phyloP scores from a whole-genome alignment of 1,284 basidiomycete genomes.

The Ganoderma multipileum region DNA sequence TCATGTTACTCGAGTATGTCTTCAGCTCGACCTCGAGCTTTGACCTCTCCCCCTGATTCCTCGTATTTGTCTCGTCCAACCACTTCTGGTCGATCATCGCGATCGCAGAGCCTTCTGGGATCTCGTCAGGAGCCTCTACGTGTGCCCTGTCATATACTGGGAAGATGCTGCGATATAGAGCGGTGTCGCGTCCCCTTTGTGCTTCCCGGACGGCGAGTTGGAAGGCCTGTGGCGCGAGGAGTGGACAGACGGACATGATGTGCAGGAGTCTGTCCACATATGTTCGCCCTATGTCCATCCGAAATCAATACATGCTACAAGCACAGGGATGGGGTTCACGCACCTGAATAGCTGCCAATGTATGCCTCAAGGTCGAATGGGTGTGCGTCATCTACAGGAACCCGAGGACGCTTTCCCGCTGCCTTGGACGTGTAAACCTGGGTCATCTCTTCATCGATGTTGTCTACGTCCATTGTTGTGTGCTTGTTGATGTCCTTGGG shows the following conservation, averaged over 20 bases:
- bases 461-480: conserved; percentile 39
- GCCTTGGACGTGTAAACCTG: conserved; percentile 18
- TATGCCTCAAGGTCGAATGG: conserved; percentile 83
- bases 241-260: conserved; percentile 67
- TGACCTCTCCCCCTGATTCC: conserved; percentile 69
- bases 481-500: too few species aligned
- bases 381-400: conserved; percentile 72
- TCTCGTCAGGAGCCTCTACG: conserved; percentile 45
- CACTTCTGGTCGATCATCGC: conserved; percentile 63
- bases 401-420: conserved; percentile 34
- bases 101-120: conserved; percentile 56
- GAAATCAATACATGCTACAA: too few species aligned
- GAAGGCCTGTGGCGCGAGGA: conserved; percentile 73
- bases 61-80: conserved; percentile 66
- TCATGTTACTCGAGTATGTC: conserved; percentile 90
- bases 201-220: conserved; percentile 68
- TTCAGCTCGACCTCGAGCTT: conserved; percentile 90
- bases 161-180: conserved; percentile 62
- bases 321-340: conserved; percentile 19
- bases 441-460: conserved; percentile 33
- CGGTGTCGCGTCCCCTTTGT: conserved; percentile 64
- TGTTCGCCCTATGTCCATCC: conserved; percentile 57
- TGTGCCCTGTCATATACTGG: conserved; percentile 62
- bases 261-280: conserved; percentile 73
- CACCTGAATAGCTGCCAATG: conserved; percentile 69